These are phyloP conservation scores for Backusella psychrophila DNA, from an alignment of 192 early-diverging fungal species.

Conservation along the genomic window DNA sequence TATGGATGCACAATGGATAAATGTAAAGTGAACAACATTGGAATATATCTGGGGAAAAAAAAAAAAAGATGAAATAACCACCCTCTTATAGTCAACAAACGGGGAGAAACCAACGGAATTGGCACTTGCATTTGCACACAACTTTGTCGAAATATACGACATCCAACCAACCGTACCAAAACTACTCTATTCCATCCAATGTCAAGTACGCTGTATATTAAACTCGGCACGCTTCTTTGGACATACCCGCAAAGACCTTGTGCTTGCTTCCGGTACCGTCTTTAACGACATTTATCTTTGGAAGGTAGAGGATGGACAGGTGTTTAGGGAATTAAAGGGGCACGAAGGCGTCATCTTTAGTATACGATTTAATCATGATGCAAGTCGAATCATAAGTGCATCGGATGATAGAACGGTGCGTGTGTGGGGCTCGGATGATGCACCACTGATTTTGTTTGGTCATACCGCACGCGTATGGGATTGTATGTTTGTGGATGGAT, in stretches of 20 bases:
- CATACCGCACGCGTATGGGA: slow-evolving; percentile 83
- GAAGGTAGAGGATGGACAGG: slow-evolving; percentile 52
- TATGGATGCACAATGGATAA: slow-evolving; percentile 70
- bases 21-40: slow-evolving; percentile 11
- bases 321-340: slow-evolving; percentile 49
- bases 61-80: background rate
- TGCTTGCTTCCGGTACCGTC: slow-evolving; percentile 76
- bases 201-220: slow-evolving; percentile 66
- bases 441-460: slow-evolving; percentile 55
- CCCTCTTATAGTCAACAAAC: background rate
- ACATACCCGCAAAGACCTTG: slow-evolving; percentile 41
- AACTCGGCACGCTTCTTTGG: slow-evolving; percentile 76
- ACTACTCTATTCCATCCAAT: slow-evolving; percentile 47
- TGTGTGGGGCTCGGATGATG: slow-evolving; percentile 46
- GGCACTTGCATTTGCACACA: slow-evolving; percentile 74
- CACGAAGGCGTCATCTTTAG: slow-evolving; percentile 80
- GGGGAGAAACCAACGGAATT: slow-evolving; percentile 34
- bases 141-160: slow-evolving; percentile 63
- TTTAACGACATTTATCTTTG: slow-evolving; percentile 82
- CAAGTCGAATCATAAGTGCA: slow-evolving; percentile 57
- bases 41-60: background rate
- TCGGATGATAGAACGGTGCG: slow-evolving; percentile 85
- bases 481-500: slow-evolving; percentile 55
- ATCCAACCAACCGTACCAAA: slow-evolving; percentile 16
- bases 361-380: slow-evolving; percentile 64